Conservation (phyloP, 2,329 filamentous ascomycete genomes). For the Fusarium sp. region DNA sequence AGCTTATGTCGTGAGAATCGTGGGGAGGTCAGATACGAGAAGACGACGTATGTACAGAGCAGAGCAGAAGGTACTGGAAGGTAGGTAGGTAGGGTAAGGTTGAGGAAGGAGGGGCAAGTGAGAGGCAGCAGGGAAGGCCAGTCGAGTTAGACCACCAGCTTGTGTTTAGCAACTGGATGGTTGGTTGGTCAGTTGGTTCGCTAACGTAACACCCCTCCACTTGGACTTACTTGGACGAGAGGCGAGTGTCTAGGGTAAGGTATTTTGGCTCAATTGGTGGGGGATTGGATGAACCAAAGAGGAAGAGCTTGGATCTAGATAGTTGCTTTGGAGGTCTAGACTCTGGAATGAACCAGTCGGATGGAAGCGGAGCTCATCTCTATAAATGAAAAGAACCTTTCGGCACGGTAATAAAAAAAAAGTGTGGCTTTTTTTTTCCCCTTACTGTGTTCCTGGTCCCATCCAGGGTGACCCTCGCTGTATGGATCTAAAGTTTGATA, state of each 20-base stretch:
- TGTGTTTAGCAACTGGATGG: conserved; percentile 13
- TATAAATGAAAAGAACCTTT: background rate
- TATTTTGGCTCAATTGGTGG: conserved; percentile 18
- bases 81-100: background rate
- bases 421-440: background rate
- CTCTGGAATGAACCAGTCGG: conserved; percentile 19
- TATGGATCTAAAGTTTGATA: conserved; percentile 2
- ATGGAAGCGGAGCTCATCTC: conserved; percentile 31
- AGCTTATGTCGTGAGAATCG: conserved; percentile 19
- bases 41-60: conserved; percentile 21
- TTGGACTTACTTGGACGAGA: background rate
- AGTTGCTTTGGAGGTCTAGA: background rate
- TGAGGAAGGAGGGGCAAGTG: conserved; percentile 41
- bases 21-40: background rate
- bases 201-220: conserved; percentile 9
- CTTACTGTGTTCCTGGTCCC: background rate
- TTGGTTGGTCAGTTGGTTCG: conserved; percentile 23
- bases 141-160: conserved; percentile 14
- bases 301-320: background rate
- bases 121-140: conserved; percentile 26
- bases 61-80: conserved; percentile 8
- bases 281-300: conserved; percentile 16
- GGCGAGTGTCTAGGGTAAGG: conserved; percentile 21
- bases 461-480: background rate
- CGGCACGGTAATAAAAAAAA: background rate